Percentiles rank a stretch among this genome's conserved stretches.
Conservation (phyloP, 805 yeast species). For the Hanseniaspora singularis region DNA sequence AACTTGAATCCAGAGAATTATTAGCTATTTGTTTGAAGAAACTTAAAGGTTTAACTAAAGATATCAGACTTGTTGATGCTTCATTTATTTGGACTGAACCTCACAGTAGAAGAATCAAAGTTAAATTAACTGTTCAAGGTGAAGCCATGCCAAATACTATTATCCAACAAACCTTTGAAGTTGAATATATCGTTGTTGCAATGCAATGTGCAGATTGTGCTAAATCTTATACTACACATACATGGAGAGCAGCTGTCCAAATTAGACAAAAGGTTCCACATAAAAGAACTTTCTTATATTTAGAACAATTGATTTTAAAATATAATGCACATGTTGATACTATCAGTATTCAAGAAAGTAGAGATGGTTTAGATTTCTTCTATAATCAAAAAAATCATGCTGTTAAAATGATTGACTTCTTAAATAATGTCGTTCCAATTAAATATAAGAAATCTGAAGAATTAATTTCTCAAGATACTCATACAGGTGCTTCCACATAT, state of each 20-base stretch:
- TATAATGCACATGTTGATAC: conserved; percentile 92
- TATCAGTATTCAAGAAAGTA: conserved; percentile 80
- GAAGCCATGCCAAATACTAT: conserved; percentile 88
- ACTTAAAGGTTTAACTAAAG: conserved; percentile 69
- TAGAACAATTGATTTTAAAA: conserved; percentile 87
- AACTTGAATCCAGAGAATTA: conserved; percentile 82
- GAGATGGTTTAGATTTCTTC: conserved; percentile 90
- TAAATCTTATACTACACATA: conserved; percentile 86
- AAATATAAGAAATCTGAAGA: conserved; percentile 78
- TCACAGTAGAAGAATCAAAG: conserved; percentile 85
- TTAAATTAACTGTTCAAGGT: conserved; percentile 89
- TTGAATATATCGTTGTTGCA: conserved; percentile 83
- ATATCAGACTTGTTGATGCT: conserved; percentile 79
- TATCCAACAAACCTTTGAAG: conserved; percentile 88
- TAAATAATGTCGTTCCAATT: conserved; percentile 72
- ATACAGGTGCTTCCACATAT: conserved; percentile 74
- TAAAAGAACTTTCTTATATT: conserved; percentile 87
- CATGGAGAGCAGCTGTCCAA: conserved; percentile 97
- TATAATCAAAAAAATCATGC: conserved; percentile 86
- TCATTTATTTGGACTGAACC: conserved; percentile 98
- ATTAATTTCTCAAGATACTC: conserved; percentile 82
- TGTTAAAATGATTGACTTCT: conserved; percentile 82
- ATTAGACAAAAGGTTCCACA: conserved; percentile 95
- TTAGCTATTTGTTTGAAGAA: conserved; percentile 81
- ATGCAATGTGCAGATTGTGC: conserved; percentile 99